phyloP scores from a whole-genome alignment of 805 yeast species.

The Saturnispora dispora region DNA sequence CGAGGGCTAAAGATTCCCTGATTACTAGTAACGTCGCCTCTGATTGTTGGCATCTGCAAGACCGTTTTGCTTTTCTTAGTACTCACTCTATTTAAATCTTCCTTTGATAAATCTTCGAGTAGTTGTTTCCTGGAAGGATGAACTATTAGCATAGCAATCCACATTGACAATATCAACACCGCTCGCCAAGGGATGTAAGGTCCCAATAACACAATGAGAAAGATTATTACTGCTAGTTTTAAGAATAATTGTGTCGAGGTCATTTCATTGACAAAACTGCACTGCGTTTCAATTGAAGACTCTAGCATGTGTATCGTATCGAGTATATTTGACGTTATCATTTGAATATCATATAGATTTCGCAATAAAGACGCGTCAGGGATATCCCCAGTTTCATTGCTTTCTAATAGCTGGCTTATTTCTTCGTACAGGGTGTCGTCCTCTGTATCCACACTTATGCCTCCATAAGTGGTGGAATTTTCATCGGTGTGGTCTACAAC shows the following conservation, averaged over 20 bases:
- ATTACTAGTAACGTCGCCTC: not conserved
- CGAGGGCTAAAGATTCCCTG: not conserved
- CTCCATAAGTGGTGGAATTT: not conserved
- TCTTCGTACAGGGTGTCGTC: conserved; percentile 1
- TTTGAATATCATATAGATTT: conserved; percentile 69
- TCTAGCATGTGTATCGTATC: conserved; percentile 43
- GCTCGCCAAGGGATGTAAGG: conserved; percentile 57
- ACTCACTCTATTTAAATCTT: not conserved
- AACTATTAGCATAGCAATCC: conserved; percentile 42
- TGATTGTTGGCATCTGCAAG: not conserved
- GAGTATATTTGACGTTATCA: conserved; percentile 47
- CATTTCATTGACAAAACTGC: conserved; percentile 64
- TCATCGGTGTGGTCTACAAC: conserved; percentile 12
- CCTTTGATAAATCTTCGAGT: not conserved
- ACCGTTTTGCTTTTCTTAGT: not conserved
- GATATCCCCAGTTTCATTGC: conserved; percentile 26
- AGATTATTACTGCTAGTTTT: conserved; percentile 31
- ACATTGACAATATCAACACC: conserved; percentile 46
- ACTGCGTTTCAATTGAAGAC: conserved; percentile 47
- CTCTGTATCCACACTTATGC: not conserved
- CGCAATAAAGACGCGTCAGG: conserved; percentile 28
- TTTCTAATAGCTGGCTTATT: conserved; percentile 7
- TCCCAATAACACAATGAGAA: conserved; percentile 34
- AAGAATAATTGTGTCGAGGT: conserved; percentile 53
- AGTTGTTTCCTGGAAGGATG: conserved; percentile 46